These are phyloP conservation scores for Saturnispora besseyi DNA, from an alignment of 805 yeast genomes.

Conservation along the genomic window DNA sequence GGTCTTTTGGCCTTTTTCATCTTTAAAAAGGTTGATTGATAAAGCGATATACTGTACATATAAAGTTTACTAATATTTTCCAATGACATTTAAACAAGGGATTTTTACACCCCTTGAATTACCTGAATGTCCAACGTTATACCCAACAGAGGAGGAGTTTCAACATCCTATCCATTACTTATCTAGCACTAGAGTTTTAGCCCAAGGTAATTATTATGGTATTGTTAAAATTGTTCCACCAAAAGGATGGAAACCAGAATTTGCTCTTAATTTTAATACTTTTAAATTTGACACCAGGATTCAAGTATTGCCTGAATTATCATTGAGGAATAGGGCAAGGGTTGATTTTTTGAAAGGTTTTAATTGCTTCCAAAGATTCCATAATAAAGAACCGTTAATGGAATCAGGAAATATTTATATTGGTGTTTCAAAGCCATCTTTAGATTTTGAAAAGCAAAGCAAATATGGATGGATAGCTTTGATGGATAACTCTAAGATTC, in stretches of 20 bases:
- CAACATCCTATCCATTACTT: constrained; percentile 41
- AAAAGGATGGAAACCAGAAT: constrained; percentile 42
- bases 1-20: not conserved
- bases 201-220: constrained; percentile 40
- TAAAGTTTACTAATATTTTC: no score
- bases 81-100: not conserved
- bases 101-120: not conserved
- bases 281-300: constrained; percentile 61
- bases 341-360: constrained; percentile 53
- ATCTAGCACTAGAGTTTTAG: constrained; percentile 31
- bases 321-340: constrained; percentile 53
- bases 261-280: constrained; percentile 41
- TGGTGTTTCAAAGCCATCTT: constrained; percentile 8
- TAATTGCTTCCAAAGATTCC: constrained; percentile 46
- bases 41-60: not conserved
- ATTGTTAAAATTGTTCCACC: constrained; percentile 49
- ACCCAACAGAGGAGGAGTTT: constrained; percentile 38
- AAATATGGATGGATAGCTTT: constrained; percentile 14
- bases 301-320: constrained; percentile 59
- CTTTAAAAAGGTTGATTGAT: not conserved
- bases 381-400: constrained; percentile 14
- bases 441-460: constrained; percentile 1
- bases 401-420: constrained; percentile 9
- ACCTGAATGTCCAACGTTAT: constrained; percentile 6
- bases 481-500: constrained; percentile 17